Percentiles rank a stretch among this genome's conserved stretches.
These are phyloP conservation scores for Albifimbria verrucaria DNA, from an alignment of 2,329 filamentous ascomycete genomes.

Conservation along the genomic window DNA sequence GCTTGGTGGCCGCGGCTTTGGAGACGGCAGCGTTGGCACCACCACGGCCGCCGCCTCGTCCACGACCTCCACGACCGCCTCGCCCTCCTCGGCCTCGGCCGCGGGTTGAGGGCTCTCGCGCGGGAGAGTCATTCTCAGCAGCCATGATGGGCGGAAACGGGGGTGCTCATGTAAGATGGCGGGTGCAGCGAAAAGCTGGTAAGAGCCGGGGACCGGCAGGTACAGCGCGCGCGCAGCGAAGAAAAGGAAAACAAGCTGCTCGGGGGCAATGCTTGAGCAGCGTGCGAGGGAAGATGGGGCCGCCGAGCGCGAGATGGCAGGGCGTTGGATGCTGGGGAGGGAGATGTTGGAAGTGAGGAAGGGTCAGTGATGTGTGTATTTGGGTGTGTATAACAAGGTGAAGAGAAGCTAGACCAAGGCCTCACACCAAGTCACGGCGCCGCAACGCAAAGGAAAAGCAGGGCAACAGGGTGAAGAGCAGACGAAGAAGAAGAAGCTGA, in stretches of 20 bases:
- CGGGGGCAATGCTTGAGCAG: neutral
- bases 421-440: neutral
- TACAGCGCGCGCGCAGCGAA: neutral
- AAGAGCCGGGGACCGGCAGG: neutral
- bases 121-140: slow-evolving; percentile 34
- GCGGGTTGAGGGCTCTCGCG: slow-evolving; percentile 31
- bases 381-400: slow-evolving; percentile 4
- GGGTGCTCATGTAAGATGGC: slow-evolving; percentile 26
- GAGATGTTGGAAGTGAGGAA: slow-evolving; percentile 10
- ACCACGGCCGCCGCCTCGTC: slow-evolving; percentile 23
- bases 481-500: neutral
- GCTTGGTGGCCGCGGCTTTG: slow-evolving; percentile 32
- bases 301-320: neutral
- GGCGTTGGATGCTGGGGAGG: neutral
- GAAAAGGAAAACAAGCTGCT: neutral
- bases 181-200: neutral
- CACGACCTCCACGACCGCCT: slow-evolving; percentile 25
- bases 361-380: slow-evolving; percentile 8
- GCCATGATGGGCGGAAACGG: slow-evolving; percentile 26
- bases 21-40: slow-evolving; percentile 25
- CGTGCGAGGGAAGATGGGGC: neutral
- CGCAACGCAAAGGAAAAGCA: neutral
- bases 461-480: neutral
- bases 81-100: slow-evolving; percentile 31
- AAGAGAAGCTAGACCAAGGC: slow-evolving; percentile 1